These are phyloP conservation scores for Zymoseptoria ardabiliae DNA, from an alignment of 2,329 filamentous ascomycete genomes.

Conservation along the genomic window DNA sequence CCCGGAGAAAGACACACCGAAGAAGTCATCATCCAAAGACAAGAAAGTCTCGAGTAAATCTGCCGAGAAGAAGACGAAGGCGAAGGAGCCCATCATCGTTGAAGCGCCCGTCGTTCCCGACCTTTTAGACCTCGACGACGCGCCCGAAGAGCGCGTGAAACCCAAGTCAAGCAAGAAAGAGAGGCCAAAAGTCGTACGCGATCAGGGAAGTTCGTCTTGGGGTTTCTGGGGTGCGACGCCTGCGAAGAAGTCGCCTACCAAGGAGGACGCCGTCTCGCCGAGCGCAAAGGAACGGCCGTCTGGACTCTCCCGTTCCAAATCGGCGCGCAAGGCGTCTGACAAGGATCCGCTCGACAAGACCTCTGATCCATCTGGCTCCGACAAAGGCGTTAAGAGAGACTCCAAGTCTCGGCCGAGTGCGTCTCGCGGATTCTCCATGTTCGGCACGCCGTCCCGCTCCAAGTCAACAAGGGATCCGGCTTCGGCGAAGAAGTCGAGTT, in stretches of 20 bases:
- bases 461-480: conserved; percentile 57
- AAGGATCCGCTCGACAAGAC: conserved; percentile 47
- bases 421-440: conserved; percentile 53
- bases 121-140: conserved; percentile 27
- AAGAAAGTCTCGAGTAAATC: conserved; percentile 17
- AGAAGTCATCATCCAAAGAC: conserved; percentile 18
- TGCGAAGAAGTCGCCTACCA: conserved; percentile 35
- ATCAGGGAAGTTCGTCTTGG: conserved; percentile 58
- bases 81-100: conserved; percentile 32
- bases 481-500: conserved; percentile 33
- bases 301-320: conserved; percentile 49
- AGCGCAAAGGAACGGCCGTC: conserved; percentile 34
- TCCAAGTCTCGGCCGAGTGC: conserved; percentile 47
- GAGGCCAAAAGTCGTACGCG: conserved; percentile 66
- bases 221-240: conserved; percentile 59
- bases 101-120: conserved; percentile 18
- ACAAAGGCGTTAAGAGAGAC: conserved; percentile 52
- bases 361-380: conserved; percentile 66
- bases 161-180: conserved; percentile 61
- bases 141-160: conserved; percentile 39
- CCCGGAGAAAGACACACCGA: conserved; percentile 13
- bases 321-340: conserved; percentile 48
- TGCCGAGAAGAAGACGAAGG: conserved; percentile 30
- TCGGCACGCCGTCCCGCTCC: conserved; percentile 47
- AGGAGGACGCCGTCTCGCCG: conserved; percentile 36